Conservation (phyloP, 2,329 filamentous ascomycete genomes). For the Lachnellula occidentalis region DNA sequence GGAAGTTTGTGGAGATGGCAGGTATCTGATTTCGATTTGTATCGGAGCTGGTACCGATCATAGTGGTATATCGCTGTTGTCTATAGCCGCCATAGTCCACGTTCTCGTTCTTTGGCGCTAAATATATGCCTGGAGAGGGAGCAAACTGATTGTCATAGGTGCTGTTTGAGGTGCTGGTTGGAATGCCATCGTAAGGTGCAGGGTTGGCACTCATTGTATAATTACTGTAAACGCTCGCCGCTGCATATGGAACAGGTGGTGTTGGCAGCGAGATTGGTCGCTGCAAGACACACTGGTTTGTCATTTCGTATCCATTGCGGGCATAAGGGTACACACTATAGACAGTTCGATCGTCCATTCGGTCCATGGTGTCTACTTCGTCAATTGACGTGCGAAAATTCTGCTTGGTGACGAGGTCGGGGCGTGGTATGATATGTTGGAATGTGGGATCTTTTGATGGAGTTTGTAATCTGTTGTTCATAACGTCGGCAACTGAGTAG, state of each 20-base stretch:
- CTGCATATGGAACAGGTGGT: slow-evolving; percentile 22
- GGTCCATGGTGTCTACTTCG: slow-evolving; percentile 43
- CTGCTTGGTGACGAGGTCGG: slow-evolving; percentile 53
- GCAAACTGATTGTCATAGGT: slow-evolving; percentile 20
- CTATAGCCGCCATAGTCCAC: slow-evolving; percentile 20
- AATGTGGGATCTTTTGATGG: slow-evolving; percentile 52
- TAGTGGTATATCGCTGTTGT: slow-evolving; percentile 23
- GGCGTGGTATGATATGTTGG: slow-evolving; percentile 47
- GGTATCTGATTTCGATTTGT: slow-evolving; percentile 16
- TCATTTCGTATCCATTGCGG: slow-evolving; percentile 28
- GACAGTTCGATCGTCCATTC: slow-evolving; percentile 24
- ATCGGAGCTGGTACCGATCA: slow-evolving; percentile 20
- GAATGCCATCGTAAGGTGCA: slow-evolving; percentile 20
- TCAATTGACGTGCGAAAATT: slow-evolving; percentile 64
- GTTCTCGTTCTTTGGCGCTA: slow-evolving; percentile 21
- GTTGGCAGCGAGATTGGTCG: slow-evolving; percentile 27
- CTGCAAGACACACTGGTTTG: slow-evolving; percentile 27
- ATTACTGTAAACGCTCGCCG: slow-evolving; percentile 15
- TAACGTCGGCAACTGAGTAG: slow-evolving; percentile 77
- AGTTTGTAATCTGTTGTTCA: slow-evolving; percentile 46
- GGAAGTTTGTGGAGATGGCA: slow-evolving; percentile 17
- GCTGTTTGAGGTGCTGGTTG: slow-evolving; percentile 7
- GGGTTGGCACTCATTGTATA: slow-evolving; percentile 18
- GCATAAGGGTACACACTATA: slow-evolving; percentile 23
- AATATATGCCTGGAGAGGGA: slow-evolving; percentile 20